Percentiles rank a stretch among this genome's conserved stretches.
phyloP scores from a whole-genome alignment of 2,329 filamentous ascomycete species.

The Colletotrichum musicola region DNA sequence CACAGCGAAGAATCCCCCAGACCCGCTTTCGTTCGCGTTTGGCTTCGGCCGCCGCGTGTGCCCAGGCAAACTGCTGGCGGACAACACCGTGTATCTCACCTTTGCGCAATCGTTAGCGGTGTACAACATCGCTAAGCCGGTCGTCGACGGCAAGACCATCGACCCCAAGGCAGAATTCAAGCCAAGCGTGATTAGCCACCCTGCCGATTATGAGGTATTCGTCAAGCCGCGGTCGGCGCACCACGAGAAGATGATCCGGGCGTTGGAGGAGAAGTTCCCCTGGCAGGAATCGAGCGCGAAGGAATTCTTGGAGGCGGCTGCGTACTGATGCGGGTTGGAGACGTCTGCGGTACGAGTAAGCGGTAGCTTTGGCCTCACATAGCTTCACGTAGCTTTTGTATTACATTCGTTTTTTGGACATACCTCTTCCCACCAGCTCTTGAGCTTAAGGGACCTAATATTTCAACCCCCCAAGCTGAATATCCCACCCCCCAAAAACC shows the following conservation, averaged over 20 bases:
- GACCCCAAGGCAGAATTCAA: slow-evolving; percentile 34
- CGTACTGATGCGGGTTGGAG: too few relatives aligned
- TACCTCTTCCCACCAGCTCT: too few relatives aligned
- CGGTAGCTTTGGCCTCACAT: too few relatives aligned
- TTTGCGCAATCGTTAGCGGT: slow-evolving; percentile 58
- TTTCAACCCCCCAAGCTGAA: too few relatives aligned
- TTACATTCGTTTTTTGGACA: too few relatives aligned
- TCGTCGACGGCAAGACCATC: slow-evolving; percentile 48
- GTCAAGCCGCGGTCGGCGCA: neutral
- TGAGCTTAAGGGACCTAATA: too few relatives aligned
- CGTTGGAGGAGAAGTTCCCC: neutral
- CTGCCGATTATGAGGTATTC: neutral
- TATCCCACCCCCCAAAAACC: too few relatives aligned
- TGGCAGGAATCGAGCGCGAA: slow-evolving; percentile 12
- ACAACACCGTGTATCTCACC: slow-evolving; percentile 41
- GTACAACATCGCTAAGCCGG: slow-evolving; percentile 55
- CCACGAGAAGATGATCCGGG: slow-evolving; percentile 27
- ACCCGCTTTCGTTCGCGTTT: slow-evolving; percentile 20
- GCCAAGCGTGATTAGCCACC: slow-evolving; percentile 19
- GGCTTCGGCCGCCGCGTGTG: slow-evolving; percentile 41
- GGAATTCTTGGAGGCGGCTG: too few relatives aligned
- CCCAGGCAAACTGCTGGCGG: slow-evolving; percentile 38
- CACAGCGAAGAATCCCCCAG: slow-evolving; percentile 29
- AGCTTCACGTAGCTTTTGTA: too few relatives aligned
- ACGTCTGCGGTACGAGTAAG: too few relatives aligned